These are phyloP conservation scores for Ceratobasidium sp. DNA, from an alignment of 1,284 basidiomycete species.

Conservation along the genomic window DNA sequence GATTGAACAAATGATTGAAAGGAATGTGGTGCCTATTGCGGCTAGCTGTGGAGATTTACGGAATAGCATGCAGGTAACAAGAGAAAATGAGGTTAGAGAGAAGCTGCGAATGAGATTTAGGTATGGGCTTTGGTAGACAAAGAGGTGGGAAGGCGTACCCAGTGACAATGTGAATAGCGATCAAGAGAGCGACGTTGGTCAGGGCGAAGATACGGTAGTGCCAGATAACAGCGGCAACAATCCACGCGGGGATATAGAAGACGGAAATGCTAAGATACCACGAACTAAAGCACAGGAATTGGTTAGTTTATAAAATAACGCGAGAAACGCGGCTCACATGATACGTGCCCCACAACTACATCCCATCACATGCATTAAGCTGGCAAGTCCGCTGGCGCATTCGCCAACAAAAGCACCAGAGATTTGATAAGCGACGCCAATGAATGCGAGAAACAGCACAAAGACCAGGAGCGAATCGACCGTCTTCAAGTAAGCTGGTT, in stretches of 20 bases:
- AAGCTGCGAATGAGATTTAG: slow-evolving; percentile 15
- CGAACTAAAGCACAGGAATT: slow-evolving; percentile 60
- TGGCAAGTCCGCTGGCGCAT: slow-evolving; percentile 69
- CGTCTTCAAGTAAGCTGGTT: slow-evolving; percentile 5
- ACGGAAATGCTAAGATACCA: slow-evolving; percentile 73
- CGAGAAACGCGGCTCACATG: slow-evolving; percentile 58
- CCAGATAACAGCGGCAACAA: slow-evolving; percentile 73
- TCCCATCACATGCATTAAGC: slow-evolving; percentile 81
- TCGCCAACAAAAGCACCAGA: slow-evolving; percentile 75
- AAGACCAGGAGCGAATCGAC: slow-evolving; percentile 60
- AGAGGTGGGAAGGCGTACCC: slow-evolving; percentile 58
- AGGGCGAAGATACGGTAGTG: slow-evolving; percentile 71
- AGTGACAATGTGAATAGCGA: slow-evolving; percentile 74
- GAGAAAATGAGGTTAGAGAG: slow-evolving; percentile 74
- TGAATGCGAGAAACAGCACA: slow-evolving; percentile 62
- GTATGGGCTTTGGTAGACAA: neutral
- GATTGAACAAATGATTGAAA: slow-evolving; percentile 74
- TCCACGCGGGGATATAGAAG: slow-evolving; percentile 74
- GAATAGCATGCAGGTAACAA: slow-evolving; percentile 77
- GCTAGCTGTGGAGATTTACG: slow-evolving; percentile 79
- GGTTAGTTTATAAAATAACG: neutral
- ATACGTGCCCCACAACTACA: slow-evolving; percentile 74
- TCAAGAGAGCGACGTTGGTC: slow-evolving; percentile 72
- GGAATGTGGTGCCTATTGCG: slow-evolving; percentile 74
- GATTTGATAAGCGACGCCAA: slow-evolving; percentile 78